These are phyloP conservation scores for Camellia oleifera DNA, from an alignment of 179 eudicot genomes.

Conservation along the genomic window DNA sequence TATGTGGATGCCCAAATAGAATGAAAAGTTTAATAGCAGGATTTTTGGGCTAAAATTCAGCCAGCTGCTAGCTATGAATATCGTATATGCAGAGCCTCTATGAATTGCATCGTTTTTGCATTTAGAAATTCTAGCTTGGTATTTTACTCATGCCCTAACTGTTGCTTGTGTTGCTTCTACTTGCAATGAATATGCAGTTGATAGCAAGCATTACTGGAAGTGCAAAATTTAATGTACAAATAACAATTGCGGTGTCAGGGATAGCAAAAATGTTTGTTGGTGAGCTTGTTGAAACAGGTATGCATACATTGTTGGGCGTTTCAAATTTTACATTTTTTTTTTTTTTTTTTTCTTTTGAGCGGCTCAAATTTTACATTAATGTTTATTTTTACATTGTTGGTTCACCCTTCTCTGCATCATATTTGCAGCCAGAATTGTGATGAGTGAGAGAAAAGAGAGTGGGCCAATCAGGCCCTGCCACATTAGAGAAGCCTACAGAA, in stretches of 20 bases:
- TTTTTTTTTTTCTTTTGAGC: neutral
- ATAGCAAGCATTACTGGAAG: constrained; percentile 85
- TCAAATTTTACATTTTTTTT: constrained; percentile 2
- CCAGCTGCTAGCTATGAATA: neutral
- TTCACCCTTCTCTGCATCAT: neutral
- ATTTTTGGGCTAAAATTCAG: neutral
- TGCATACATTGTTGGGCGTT: neutral
- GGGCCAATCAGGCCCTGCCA: constrained; percentile 97
- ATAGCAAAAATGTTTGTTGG: constrained; percentile 96
- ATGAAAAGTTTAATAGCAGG: neutral
- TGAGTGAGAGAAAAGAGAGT: constrained; percentile 76
- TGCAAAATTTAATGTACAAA: constrained; percentile 76
- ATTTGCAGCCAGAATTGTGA: constrained; percentile 73
- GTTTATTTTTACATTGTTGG: too few species aligned
- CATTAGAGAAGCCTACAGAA: constrained; percentile 82
- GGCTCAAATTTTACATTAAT: neutral
- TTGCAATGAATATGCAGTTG: constrained; percentile 47
- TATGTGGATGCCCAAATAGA: neutral
- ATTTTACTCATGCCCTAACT: neutral
- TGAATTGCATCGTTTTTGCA: constrained; percentile 7
- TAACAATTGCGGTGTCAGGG: constrained; percentile 94
- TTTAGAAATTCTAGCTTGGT: neutral
- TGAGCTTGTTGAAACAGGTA: constrained; percentile 93
- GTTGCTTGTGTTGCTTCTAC: neutral
- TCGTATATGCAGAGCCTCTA: neutral